Percentiles rank a stretch among this genome's conserved stretches.
These are phyloP conservation scores for Solanum etuberosum DNA, from an alignment of 257 asterid genomes.

Conservation along the genomic window DNA sequence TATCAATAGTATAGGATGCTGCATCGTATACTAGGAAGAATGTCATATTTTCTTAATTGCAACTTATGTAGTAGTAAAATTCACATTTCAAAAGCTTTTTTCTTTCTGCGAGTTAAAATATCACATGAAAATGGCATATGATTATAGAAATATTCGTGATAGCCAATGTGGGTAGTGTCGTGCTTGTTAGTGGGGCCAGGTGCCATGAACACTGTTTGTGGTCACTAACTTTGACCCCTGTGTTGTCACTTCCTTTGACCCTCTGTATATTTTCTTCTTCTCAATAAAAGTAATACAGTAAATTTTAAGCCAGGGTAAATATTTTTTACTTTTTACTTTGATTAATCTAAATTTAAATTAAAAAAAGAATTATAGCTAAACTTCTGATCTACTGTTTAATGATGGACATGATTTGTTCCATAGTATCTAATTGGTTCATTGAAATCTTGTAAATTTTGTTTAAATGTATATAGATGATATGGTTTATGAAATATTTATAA, in stretches of 20 bases:
- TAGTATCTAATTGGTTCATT: neutral
- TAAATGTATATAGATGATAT: too few species aligned
- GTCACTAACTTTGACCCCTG: neutral
- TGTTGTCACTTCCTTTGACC: neutral
- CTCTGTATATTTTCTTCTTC: neutral
- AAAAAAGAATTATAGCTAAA: too few species aligned
- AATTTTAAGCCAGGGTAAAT: neutral
- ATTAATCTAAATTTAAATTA: too few species aligned
- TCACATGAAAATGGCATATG: accelerated
- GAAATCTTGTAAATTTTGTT: too few species aligned
- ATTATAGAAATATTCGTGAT: neutral
- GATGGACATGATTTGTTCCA: neutral
- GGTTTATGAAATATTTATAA: neutral
- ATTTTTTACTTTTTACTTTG: neutral
- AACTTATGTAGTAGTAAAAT: too few species aligned
- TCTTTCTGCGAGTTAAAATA: accelerated
- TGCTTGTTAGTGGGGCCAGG: neutral
- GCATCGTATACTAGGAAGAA: too few species aligned
- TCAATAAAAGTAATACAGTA: neutral
- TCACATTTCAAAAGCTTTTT: too few species aligned
- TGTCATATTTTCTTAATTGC: too few species aligned
- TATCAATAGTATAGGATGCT: too few species aligned
- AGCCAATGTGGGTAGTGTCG: neutral
- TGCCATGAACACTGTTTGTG: neutral
- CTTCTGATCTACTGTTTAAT: neutral